phyloP scores from a whole-genome alignment of 2,329 filamentous ascomycete genomes.

The Hysterium pulicare region DNA sequence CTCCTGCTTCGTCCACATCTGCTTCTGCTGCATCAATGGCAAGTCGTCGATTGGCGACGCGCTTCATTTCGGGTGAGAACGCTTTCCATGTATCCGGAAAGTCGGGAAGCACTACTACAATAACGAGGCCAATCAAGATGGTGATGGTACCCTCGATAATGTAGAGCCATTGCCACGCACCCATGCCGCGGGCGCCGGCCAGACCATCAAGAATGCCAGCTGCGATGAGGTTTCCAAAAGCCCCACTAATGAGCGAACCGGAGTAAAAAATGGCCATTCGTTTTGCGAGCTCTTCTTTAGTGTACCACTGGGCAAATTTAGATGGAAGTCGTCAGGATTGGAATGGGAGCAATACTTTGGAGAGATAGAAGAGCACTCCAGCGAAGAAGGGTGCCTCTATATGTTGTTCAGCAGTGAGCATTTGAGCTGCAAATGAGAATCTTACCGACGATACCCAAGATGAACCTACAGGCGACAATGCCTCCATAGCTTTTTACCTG shows the following conservation, averaged over 20 bases:
- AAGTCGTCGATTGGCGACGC: constrained; percentile 45
- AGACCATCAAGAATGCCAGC: constrained; percentile 48
- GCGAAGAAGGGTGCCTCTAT: neutral
- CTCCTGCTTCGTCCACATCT: constrained; percentile 48
- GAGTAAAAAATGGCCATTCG: constrained; percentile 54
- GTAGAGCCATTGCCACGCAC: constrained; percentile 38
- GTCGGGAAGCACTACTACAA: constrained; percentile 37
- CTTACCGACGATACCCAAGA: constrained; percentile 1
- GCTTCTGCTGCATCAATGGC: constrained; percentile 44
- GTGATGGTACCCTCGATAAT: constrained; percentile 39
- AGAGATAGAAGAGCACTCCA: constrained; percentile 3
- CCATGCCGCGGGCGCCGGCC: constrained; percentile 25
- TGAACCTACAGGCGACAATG: neutral
- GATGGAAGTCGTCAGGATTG: neutral
- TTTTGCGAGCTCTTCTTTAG: constrained; percentile 49
- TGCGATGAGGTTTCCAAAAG: constrained; percentile 54
- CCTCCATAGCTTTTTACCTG: neutral
- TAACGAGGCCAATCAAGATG: constrained; percentile 29
- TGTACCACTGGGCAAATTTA: constrained; percentile 52
- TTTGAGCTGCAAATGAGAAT: neutral
- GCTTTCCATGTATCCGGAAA: constrained; percentile 41
- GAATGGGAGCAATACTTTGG: neutral
- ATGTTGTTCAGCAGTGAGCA: neutral
- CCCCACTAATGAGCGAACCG: constrained; percentile 48
- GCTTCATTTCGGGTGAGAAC: constrained; percentile 42